These are phyloP conservation scores for Millerozyma acaciae DNA, from an alignment of 805 yeast genomes.

Conservation along the genomic window DNA sequence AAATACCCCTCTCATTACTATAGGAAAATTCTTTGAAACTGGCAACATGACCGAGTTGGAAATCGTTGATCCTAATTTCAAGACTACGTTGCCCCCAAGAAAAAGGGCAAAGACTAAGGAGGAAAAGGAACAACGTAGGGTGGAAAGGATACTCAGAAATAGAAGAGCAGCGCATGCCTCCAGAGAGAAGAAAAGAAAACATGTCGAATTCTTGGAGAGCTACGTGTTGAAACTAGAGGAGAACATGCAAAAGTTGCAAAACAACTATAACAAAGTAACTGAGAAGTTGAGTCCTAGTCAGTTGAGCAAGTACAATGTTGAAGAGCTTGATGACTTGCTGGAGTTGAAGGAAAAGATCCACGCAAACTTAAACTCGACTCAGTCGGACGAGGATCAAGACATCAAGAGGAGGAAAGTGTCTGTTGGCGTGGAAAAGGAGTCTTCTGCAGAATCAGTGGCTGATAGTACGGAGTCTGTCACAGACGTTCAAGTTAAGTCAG, in stretches of 20 bases:
- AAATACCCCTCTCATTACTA: too few species aligned
- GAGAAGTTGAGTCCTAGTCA: conserved; percentile 11
- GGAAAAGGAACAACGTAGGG: conserved; percentile 94
- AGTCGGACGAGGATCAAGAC: conserved; percentile 2
- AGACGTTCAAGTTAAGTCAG: conserved; percentile 4
- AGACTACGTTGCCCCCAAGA: conserved; percentile 76
- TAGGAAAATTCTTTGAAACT: too few species aligned
- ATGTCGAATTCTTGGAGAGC: conserved; percentile 78
- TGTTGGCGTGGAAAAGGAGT: conserved; percentile 1
- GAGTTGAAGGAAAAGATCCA: conserved; percentile 26
- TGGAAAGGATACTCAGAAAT: conserved; percentile 88
- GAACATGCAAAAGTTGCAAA: conserved; percentile 22
- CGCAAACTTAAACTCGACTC: conserved; percentile 14
- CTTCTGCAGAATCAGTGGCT: conserved; percentile 1
- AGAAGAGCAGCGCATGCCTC: conserved; percentile 97
- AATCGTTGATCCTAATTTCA: conserved; percentile 19
- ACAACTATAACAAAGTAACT: conserved; percentile 20
- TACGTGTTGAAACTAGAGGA: conserved; percentile 45
- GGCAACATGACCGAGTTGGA: conserved; percentile 6
- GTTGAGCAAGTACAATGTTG: conserved; percentile 6
- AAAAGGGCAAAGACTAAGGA: conserved; percentile 95
- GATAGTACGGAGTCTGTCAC: conserved; percentile 3
- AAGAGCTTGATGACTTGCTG: conserved; percentile 13
- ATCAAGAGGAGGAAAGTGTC: conserved; percentile 13
- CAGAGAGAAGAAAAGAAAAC: conserved; percentile 91